These are phyloP conservation scores for Gracilaria domingensis DNA, from an alignment of 23 red algal genomes.

Conservation along the genomic window DNA sequence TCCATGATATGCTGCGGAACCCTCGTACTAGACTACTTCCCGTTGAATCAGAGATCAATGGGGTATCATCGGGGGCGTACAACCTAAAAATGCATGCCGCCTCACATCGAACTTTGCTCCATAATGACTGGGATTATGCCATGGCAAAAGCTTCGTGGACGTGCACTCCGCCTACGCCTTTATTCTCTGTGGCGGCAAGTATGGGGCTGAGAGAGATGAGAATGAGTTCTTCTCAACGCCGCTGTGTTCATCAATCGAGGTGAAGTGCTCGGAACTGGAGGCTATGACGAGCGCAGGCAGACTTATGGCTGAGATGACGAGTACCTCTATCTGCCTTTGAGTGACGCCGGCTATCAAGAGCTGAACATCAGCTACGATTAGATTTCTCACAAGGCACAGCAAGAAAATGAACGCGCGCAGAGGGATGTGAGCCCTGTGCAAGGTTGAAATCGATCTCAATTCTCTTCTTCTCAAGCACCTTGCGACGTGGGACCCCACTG, in stretches of 20 bases:
- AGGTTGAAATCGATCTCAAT: slow-evolving; percentile 86
- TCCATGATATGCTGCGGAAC: not conserved
- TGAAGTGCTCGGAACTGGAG: slow-evolving; percentile 61
- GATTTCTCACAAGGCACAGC: slow-evolving; percentile 68
- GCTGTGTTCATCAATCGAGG: slow-evolving; percentile 58
- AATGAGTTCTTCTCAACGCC: slow-evolving; percentile 89
- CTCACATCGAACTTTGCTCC: slow-evolving; percentile 43
- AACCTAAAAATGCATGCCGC: slow-evolving; percentile 63
- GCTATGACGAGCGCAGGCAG: slow-evolving; percentile 88
- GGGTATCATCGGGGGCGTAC: slow-evolving; percentile 78
- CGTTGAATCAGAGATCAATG: slow-evolving; percentile 47
- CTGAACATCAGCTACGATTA: slow-evolving; percentile 73
- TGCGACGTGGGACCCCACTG: slow-evolving; percentile 36
- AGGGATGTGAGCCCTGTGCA: slow-evolving; percentile 60
- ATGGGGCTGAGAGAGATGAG: slow-evolving; percentile 55
- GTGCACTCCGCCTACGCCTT: slow-evolving; percentile 35
- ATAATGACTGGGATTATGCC: slow-evolving; percentile 79
- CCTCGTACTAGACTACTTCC: slow-evolving; percentile 46
- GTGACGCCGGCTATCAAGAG: slow-evolving; percentile 17
- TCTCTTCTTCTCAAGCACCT: slow-evolving; percentile 63
- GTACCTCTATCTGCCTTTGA: slow-evolving; percentile 71
- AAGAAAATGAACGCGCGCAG: slow-evolving; percentile 56
- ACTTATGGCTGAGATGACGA: slow-evolving; percentile 88
- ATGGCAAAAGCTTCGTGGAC: slow-evolving; percentile 51
- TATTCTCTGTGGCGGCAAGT: slow-evolving; percentile 75